phyloP scores from a whole-genome alignment of 1,284 basidiomycete genomes.

The Cutaneotrichosporon sp. region DNA sequence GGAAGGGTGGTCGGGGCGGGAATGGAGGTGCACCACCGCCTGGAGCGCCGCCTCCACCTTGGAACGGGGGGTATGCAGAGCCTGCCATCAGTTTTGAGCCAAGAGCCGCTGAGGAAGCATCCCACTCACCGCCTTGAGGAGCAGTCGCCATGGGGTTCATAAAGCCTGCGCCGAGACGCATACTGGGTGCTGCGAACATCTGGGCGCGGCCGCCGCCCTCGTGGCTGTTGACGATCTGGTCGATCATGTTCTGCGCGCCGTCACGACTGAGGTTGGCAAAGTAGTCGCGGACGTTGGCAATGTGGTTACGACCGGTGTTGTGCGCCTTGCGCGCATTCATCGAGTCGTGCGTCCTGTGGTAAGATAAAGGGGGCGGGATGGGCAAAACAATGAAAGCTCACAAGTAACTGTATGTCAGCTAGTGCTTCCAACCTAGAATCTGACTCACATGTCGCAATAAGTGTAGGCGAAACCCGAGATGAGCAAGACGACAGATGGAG shows the following conservation, averaged over 20 bases:
- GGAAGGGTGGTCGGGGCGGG: slow-evolving; percentile 62
- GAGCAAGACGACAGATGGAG: not conserved
- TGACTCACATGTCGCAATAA: slow-evolving; percentile 40
- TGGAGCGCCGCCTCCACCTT: slow-evolving; percentile 12
- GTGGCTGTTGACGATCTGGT: slow-evolving; percentile 88
- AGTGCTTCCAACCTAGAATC: no score
- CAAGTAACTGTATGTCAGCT: slow-evolving; percentile 54
- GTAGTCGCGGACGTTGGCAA: slow-evolving; percentile 94
- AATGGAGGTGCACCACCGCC: slow-evolving; percentile 55
- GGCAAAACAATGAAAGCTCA: slow-evolving; percentile 4
- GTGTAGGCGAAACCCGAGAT: slow-evolving; percentile 8
- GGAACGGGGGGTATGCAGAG: slow-evolving; percentile 10
- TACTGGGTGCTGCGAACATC: slow-evolving; percentile 67
- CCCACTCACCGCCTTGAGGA: slow-evolving; percentile 16
- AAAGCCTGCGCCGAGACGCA: slow-evolving; percentile 43
- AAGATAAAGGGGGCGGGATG: not conserved
- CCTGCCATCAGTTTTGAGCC: slow-evolving; percentile 8
- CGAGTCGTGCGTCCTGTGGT: slow-evolving; percentile 39
- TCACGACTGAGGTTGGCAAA: slow-evolving; percentile 93
- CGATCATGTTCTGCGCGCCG: slow-evolving; percentile 92
- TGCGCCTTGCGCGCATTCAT: slow-evolving; percentile 84
- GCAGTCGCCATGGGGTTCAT: slow-evolving; percentile 37
- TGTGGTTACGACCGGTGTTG: slow-evolving; percentile 93
- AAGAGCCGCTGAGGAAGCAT: no score
- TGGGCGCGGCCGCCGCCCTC: slow-evolving; percentile 55